phyloP scores from a whole-genome alignment of 1,284 basidiomycete genomes.

The Cryptococcus jaspeensis region DNA sequence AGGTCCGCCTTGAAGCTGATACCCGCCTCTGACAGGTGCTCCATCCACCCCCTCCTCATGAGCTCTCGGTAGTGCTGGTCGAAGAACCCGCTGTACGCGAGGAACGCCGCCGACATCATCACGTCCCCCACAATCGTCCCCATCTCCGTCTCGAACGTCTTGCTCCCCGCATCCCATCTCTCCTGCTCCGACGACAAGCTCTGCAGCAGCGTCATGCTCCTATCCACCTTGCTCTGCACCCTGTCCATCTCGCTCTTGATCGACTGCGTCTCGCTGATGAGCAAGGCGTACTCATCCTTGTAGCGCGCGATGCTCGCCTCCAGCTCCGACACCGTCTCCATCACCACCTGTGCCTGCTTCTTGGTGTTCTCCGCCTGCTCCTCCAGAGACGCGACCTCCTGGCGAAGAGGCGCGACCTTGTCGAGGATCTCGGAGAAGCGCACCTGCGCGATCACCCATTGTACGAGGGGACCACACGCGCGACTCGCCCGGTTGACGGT shows the following conservation, averaged over 20 bases:
- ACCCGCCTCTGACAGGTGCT: slow-evolving; percentile 81
- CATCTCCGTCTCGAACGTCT: slow-evolving; percentile 97
- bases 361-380: slow-evolving; percentile 89
- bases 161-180: slow-evolving; percentile 93
- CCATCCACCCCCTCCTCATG: slow-evolving; percentile 96
- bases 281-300: slow-evolving; percentile 95
- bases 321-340: slow-evolving; percentile 88
- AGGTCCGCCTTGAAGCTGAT: slow-evolving; percentile 92
- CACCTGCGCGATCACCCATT: slow-evolving; percentile 98
- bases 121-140: slow-evolving; percentile 98
- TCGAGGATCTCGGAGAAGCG: slow-evolving; percentile 97
- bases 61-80: slow-evolving; percentile 96
- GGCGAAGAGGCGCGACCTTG: slow-evolving; percentile 92
- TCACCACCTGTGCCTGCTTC: slow-evolving; percentile 83
- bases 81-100: slow-evolving; percentile 97
- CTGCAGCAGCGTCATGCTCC: slow-evolving; percentile 91
- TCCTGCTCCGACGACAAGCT: slow-evolving; percentile 92
- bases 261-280: slow-evolving; percentile 95
- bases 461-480: slow-evolving; percentile 96
- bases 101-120: slow-evolving; percentile 90
- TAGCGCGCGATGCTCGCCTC: slow-evolving; percentile 90
- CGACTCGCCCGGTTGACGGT: slow-evolving; percentile 92
- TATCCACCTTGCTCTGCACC: slow-evolving; percentile 93
- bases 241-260: slow-evolving; percentile 99
- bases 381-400: slow-evolving; percentile 92